Percentiles rank a stretch among this genome's conserved stretches.
Conservation (phyloP, 148 eudicot genomes). For the Salicornia ramosissima region DNA sequence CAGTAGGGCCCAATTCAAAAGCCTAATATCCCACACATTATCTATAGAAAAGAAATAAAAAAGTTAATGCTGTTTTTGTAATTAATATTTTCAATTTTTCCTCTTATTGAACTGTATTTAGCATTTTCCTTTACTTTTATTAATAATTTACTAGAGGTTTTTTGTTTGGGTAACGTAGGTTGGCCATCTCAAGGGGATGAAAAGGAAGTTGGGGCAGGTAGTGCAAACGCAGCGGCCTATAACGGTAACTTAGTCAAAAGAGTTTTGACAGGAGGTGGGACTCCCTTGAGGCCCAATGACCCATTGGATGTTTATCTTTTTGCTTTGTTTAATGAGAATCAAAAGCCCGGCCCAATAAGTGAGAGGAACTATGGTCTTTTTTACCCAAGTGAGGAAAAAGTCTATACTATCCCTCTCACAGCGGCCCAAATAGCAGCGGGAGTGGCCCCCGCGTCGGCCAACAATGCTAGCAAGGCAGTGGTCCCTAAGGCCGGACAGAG, state of each 20-base stretch:
- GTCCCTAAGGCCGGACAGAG: slow-evolving; percentile 36
- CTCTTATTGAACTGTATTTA: too few relatives aligned
- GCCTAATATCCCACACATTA: too few relatives aligned
- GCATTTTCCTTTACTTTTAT: too few relatives aligned
- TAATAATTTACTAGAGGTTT: neutral
- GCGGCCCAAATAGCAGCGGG: slow-evolving; percentile 6
- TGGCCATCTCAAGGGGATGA: slow-evolving; percentile 33
- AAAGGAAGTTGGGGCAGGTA: slow-evolving; percentile 52
- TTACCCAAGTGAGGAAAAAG: slow-evolving; percentile 60
- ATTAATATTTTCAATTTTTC: too few relatives aligned
- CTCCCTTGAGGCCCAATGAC: slow-evolving; percentile 61
- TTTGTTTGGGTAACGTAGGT: neutral
- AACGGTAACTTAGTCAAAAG: slow-evolving; percentile 68
- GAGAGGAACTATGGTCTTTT: slow-evolving; percentile 85
- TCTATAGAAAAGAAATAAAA: too few relatives aligned
- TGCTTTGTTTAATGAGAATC: slow-evolving; percentile 74
- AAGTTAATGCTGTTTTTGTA: too few relatives aligned
- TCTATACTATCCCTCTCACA: slow-evolving; percentile 56
- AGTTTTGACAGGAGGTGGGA: slow-evolving; percentile 57
- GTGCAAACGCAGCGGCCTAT: slow-evolving; percentile 60
- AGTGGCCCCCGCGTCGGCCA: slow-evolving; percentile 5
- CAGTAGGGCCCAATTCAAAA: too few relatives aligned
- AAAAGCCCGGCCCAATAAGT: slow-evolving; percentile 67
- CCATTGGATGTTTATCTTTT: slow-evolving; percentile 57
- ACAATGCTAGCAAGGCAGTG: slow-evolving; percentile 21